Base-by-base conservation (phyloP, 768 basidiomycete genomes). In the Ephemerocybe angulata region DNA sequence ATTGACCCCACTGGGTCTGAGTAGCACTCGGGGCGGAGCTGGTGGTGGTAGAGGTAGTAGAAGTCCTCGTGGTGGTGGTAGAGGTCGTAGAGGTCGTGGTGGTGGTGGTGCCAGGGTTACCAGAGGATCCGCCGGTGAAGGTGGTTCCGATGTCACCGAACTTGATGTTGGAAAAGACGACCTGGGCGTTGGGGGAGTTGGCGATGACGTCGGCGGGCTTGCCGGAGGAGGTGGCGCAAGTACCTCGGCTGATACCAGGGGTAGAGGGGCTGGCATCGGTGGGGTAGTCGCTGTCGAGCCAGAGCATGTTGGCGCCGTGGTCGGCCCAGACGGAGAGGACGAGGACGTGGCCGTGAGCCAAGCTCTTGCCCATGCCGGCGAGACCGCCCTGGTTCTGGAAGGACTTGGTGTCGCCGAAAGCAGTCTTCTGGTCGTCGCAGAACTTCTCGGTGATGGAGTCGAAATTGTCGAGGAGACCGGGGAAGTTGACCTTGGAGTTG, bases 81-180 rank as follows among this genome's bases (percentile, higher is more conserved):
- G 56, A 46, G n/a, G 27, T 30, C n/a, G n/a, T n/a, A n/a, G n/a
- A n/a, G 15, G 24, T 10, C 17, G 46, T 48, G 28, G 46, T 48
- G 27, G 46, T 27, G 46, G 28, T 7, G 46, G 8, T 48, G 19
- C 46, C 46, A 31, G 54, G 59, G 48, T 33, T 29, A 50, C 21
- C 49, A 55, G 50, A 11, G 49, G n/a, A n/a, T n/a, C n/a, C 44
- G 22, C 56, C 57, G 17, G 63, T 54, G 62, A 52, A 79, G 55
- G 79, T 80, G 24, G 77, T 74, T 56, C 74, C 75, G 61, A 81
- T 75, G 63, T 71, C 67, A 55, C 79, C 80, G 64, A 75, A 77
- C 65, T 70, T 74, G 72, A 81, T 82, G 75, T 81, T 81, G 33
- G 79, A 80, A 75, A 64, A 82, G 55, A 69, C 73, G 66, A 82